phyloP scores from a whole-genome alignment of 352 stramenopile genomes.

The Halophytophthora polymorphica region DNA sequence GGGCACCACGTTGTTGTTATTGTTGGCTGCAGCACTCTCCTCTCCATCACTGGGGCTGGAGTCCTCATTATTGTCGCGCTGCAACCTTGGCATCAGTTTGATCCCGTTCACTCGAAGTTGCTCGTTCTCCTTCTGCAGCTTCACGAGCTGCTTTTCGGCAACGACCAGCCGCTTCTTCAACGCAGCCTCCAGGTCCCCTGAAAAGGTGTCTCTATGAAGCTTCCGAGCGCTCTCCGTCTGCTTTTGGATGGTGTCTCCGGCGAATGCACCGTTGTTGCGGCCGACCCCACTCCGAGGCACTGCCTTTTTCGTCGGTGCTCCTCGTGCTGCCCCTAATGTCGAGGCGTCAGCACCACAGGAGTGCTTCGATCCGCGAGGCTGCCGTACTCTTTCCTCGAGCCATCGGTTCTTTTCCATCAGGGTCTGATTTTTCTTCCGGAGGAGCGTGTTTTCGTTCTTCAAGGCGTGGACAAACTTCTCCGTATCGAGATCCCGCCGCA shows the following conservation, averaged over 20 bases:
- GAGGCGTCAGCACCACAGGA: background rate
- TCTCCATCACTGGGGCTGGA: conserved; percentile 29
- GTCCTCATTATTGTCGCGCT: conserved; percentile 36
- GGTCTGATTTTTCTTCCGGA: conserved; percentile 74
- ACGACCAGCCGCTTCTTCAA: conserved; percentile 70
- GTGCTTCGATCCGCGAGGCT: conserved; percentile 25
- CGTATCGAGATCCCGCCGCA: conserved; percentile 65
- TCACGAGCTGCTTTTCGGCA: conserved; percentile 68
- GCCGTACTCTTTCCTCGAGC: conserved; percentile 39
- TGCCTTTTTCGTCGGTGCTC: conserved; percentile 10
- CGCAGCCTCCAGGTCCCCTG: conserved; percentile 58
- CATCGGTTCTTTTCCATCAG: conserved; percentile 69
- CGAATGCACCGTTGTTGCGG: conserved; percentile 15
- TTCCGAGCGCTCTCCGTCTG: conserved; percentile 48
- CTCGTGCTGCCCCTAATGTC: background rate
- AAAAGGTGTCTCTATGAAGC: conserved; percentile 46
- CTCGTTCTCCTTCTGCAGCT: conserved; percentile 70
- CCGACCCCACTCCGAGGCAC: background rate
- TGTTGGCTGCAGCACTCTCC: conserved; percentile 9
- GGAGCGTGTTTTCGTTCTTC: conserved; percentile 64
- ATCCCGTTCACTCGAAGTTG: conserved; percentile 28
- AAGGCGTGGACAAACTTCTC: conserved; percentile 81
- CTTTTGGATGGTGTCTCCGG: conserved; percentile 27
- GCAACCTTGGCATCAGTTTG: conserved; percentile 7
- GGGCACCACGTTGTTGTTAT: conserved; percentile 6